phyloP scores from a whole-genome alignment of 2,329 filamentous ascomycete species.

The Neonectria ditissima region DNA sequence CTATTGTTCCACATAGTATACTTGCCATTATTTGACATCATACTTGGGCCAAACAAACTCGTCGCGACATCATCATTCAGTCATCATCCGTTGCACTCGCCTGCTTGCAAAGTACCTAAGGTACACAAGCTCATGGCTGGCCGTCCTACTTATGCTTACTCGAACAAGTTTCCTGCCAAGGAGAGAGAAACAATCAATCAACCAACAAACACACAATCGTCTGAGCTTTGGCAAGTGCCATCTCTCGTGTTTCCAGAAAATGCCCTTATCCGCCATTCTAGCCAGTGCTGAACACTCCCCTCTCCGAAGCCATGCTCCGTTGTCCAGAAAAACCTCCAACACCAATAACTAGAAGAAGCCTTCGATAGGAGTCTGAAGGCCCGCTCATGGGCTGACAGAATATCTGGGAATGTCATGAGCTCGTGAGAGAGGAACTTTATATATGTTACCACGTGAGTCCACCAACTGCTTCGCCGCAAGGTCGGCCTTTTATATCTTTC shows the following conservation, averaged over 20 bases:
- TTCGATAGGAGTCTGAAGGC: conserved; percentile 36
- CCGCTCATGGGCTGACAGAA: conserved; percentile 37
- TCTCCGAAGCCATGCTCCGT: conserved; percentile 39
- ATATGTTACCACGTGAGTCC: conserved; percentile 42
- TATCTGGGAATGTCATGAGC: conserved; percentile 47
- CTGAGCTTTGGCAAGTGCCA: conserved; percentile 38
- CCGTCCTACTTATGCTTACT: conserved; percentile 41
- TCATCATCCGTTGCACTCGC: conserved; percentile 46
- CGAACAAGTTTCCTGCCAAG: conserved; percentile 42
- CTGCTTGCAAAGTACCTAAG: conserved; percentile 44
- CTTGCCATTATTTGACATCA: conserved; percentile 17
- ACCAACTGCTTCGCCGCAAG: conserved; percentile 35
- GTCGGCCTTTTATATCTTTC: conserved; percentile 31
- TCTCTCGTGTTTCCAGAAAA: conserved; percentile 33
- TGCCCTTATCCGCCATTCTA: conserved; percentile 41
- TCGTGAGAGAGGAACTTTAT: conserved; percentile 53
- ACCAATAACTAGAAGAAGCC: conserved; percentile 40
- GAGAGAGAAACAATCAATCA: conserved; percentile 36
- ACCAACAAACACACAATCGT: conserved; percentile 30
- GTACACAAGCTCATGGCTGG: conserved; percentile 38
- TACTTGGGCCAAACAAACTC: conserved; percentile 37
- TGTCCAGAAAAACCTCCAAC: conserved; percentile 31
- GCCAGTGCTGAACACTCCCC: conserved; percentile 43
- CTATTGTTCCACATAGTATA: neutral
- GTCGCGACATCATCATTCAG: conserved; percentile 48